Percentiles rank a stretch among this genome's conserved stretches.
phyloP scores from a whole-genome alignment of 257 asterid species.

The Solanum lycopersicoides region DNA sequence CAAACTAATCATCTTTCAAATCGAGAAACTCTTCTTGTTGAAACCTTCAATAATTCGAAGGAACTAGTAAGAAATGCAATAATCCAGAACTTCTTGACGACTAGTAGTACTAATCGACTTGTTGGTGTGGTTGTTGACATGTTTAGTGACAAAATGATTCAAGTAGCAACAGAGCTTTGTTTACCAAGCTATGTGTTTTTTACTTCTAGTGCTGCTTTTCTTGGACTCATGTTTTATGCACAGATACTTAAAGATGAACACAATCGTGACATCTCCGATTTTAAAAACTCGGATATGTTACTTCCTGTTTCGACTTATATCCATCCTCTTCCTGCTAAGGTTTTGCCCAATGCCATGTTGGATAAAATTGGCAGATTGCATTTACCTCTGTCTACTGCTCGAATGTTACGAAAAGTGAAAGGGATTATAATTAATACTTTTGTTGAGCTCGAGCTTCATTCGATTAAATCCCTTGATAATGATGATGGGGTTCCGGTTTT shows the following conservation, averaged over 20 bases:
- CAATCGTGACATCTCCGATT: not conserved
- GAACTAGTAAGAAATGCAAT: not conserved
- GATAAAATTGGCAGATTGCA: conserved; percentile 1
- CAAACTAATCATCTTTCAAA: not conserved
- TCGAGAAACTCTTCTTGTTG: not conserved
- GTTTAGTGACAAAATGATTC: conserved; percentile 25
- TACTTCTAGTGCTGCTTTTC: conserved; percentile 27
- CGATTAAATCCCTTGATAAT: conserved; percentile 4
- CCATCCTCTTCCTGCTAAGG: conserved; percentile 17
- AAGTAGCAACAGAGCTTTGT: conserved; percentile 22
- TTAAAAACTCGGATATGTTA: not conserved
- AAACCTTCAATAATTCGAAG: not conserved
- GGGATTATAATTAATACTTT: conserved; percentile 43
- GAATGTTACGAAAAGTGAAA: not conserved
- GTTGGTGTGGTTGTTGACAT: conserved; percentile 26
- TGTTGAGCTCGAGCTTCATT: conserved; percentile 24
- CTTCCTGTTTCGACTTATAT: conserved; percentile 10
- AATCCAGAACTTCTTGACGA: not conserved
- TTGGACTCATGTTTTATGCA: conserved; percentile 2
- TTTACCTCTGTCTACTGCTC: not conserved
- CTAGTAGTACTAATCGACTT: not conserved
- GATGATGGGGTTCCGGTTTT: conserved; percentile 6
- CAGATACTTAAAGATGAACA: not conserved
- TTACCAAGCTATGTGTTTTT: conserved; percentile 27
- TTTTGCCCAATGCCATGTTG: conserved; percentile 3